Base-by-base conservation (phyloP, 495 filamentous ascomycete species). In the Acidiella bohemica region DNA sequence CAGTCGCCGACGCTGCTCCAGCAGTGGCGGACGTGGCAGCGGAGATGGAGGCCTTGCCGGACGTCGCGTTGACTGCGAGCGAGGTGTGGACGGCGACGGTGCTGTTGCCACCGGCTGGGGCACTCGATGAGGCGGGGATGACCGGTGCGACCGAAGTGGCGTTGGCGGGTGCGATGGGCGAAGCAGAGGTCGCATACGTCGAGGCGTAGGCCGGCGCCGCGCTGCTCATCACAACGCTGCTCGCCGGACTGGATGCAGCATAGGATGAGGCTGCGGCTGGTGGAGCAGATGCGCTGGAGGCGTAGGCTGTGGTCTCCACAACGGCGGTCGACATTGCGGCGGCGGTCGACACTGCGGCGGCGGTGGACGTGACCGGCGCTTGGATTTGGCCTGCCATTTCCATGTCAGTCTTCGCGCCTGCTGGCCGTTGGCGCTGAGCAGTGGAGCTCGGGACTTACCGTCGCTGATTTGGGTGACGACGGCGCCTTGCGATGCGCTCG, bases 401-500 rank as follows among this genome's bases (percentile, higher is more conserved):
- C 16, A 24, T 13, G 39, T 23, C 17, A 42, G 14, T 34, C 11
- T 12, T 4, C n/a, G 20, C 21, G 33, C 14, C 27, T 18, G 20
- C 13, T 9, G n/a, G 31, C 16, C 36, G 28, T 45, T 26, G 23
- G 24, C 19, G 7, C 12, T 13, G 23, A 17, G 14, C 8, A 24
- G 22, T 17, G 14, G 14, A 25, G 3, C 14, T 6, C 31, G 4
- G 22, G 5, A 18, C 41, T 26, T 32, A 48, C 45, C 39, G 23
- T 45, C 41, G 9, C 13, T 18, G 45, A 48, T 48, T 29, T 48
- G 45, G 11, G 9, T 14, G 22, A 39, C 45, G 32, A 18, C 18
- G 19, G 5, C 22, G 7, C 5, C 32, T 17, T 18, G 18, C 13
- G 27, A 4, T 7, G 40, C 29, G 32, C 30, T 29, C 30, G 24